Percentiles rank a stretch among this genome's conserved stretches.
These are phyloP conservation scores for Solanum pennellii DNA, from an alignment of 257 asterid species.

Conservation along the genomic window DNA sequence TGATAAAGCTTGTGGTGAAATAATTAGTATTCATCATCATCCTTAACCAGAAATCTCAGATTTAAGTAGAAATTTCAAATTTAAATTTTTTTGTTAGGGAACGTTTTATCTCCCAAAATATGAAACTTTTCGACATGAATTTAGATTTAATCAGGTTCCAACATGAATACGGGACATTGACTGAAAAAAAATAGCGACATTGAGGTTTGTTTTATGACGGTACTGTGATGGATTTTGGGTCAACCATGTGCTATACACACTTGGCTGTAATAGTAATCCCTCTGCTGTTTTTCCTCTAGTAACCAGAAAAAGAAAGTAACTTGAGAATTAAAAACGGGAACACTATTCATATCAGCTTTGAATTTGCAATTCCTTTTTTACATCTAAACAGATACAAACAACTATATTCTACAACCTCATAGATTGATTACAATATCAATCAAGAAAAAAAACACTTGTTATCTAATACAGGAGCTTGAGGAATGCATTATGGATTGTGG, in stretches of 20 bases:
- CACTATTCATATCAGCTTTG: background rate
- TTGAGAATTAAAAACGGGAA: background rate
- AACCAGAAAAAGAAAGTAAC: background rate
- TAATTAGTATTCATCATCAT: too few species aligned
- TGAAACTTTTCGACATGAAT: background rate
- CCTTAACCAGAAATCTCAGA: too few species aligned
- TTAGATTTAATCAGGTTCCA: too few species aligned
- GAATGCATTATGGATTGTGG: background rate
- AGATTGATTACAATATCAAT: background rate
- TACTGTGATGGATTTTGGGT: background rate
- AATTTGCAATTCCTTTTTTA: conserved; percentile 3
- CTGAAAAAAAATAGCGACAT: background rate
- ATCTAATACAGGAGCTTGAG: conserved; percentile 8
- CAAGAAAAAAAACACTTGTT: background rate
- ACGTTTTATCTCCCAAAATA: too few species aligned
- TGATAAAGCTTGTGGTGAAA: too few species aligned
- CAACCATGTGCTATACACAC: background rate
- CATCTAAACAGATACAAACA: background rate
- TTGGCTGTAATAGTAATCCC: background rate
- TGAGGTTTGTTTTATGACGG: background rate
- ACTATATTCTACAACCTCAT: background rate
- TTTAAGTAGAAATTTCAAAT: too few species aligned
- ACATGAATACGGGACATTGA: too few species aligned
- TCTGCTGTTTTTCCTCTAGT: background rate
- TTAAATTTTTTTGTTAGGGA: too few species aligned